These are phyloP conservation scores for Aleurites moluccanus DNA, from an alignment of 441 rosid species.

Conservation along the genomic window DNA sequence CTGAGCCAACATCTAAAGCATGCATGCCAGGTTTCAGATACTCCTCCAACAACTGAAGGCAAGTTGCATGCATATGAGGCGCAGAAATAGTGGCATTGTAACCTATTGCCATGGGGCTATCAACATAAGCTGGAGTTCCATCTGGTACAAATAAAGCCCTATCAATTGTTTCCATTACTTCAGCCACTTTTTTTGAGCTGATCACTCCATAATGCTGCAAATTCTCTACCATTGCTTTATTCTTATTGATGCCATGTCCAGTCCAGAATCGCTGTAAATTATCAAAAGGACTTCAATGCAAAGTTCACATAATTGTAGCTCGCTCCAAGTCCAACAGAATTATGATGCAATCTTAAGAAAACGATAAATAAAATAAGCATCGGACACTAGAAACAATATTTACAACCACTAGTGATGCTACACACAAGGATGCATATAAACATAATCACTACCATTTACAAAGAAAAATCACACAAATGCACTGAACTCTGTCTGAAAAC, in stretches of 20 bases:
- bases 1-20: slow-evolving; percentile 93
- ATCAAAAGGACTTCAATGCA: slow-evolving; percentile 12
- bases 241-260: slow-evolving; percentile 56
- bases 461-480: slow-evolving; percentile 11
- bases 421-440: neutral
- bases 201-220: slow-evolving; percentile 58
- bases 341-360: neutral
- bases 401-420: neutral
- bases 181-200: slow-evolving; percentile 57
- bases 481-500: slow-evolving; percentile 1
- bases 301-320: neutral
- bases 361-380: neutral
- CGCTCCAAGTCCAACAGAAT: neutral
- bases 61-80: slow-evolving; percentile 96
- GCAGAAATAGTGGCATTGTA: slow-evolving; percentile 93
- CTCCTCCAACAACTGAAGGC: slow-evolving; percentile 78
- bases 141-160: slow-evolving; percentile 80
- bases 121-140: slow-evolving; percentile 65
- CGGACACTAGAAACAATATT: neutral
- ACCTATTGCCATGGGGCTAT: slow-evolving; percentile 82
- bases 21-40: slow-evolving; percentile 88
- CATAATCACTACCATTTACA: neutral
- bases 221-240: slow-evolving; percentile 71
- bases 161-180: slow-evolving; percentile 87
- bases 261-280: slow-evolving; percentile 53